These are phyloP conservation scores for Annulohypoxylon stygium DNA, from an alignment of 495 filamentous ascomycete genomes.

Conservation along the genomic window DNA sequence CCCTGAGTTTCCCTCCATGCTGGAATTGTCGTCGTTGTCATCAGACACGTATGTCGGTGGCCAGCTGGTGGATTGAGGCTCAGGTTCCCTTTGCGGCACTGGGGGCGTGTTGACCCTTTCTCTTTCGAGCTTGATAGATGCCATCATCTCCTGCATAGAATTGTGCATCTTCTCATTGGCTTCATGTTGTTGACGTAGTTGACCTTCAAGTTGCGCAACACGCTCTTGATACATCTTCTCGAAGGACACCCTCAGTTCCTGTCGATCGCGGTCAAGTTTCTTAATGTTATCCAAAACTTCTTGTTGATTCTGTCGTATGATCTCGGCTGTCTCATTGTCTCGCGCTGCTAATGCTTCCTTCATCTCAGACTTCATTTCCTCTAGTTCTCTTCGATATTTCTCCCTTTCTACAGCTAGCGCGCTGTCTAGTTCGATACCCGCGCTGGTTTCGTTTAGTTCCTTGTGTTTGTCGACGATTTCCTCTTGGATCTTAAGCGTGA, in stretches of 20 bases:
- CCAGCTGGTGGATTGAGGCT: not conserved
- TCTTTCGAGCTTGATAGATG: not conserved
- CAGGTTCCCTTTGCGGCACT: not conserved
- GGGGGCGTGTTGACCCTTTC: not conserved
- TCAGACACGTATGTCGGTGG: not conserved
- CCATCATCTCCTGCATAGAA: constrained; percentile 1
- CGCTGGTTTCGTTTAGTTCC: constrained; percentile 51
- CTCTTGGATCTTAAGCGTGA: constrained; percentile 53
- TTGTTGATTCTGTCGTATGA: not conserved
- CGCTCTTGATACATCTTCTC: constrained; percentile 1
- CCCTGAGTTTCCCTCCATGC: too few species aligned
- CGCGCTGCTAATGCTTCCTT: not conserved
- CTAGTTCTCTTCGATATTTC: not conserved
- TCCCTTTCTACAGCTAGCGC: not conserved
- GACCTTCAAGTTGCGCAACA: constrained; percentile 1
- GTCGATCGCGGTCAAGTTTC: not conserved
- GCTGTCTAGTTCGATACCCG: constrained; percentile 12
- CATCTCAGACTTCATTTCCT: not conserved
- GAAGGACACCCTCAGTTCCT: not conserved
- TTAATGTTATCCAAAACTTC: not conserved
- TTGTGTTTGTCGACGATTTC: constrained; percentile 52
- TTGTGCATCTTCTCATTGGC: not conserved
- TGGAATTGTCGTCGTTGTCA: too few species aligned
- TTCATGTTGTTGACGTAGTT: not conserved
- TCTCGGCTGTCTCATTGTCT: not conserved